These are phyloP conservation scores for Cornus controversa DNA, from an alignment of 148 eudicot species.

Conservation along the genomic window DNA sequence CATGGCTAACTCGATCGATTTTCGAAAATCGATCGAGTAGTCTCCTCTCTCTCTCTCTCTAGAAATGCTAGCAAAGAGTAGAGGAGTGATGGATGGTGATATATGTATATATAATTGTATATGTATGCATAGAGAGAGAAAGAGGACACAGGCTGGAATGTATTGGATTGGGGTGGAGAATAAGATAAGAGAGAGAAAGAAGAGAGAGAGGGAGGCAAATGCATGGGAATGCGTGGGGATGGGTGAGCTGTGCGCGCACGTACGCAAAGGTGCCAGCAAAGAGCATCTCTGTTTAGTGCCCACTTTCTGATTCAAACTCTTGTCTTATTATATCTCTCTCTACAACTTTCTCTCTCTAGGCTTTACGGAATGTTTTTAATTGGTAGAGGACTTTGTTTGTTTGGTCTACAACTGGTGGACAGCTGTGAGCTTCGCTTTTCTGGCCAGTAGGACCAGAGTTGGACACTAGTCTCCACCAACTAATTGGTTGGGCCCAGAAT, in stretches of 20 bases:
- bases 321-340: not conserved
- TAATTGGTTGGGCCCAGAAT: not conserved
- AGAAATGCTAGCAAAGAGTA: not conserved
- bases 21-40: too few relatives aligned
- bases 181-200: not conserved
- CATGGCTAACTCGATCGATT: too few relatives aligned
- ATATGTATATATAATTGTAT: not conserved
- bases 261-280: constrained; percentile 30
- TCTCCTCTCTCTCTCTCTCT: not conserved
- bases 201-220: not conserved
- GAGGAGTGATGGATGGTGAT: not conserved
- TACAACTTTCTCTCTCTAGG: constrained; percentile 10
- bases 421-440: not conserved
- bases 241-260: constrained; percentile 39
- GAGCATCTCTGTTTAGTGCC: constrained; percentile 6
- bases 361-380: not conserved
- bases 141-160: not conserved
- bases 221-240: constrained; percentile 27
- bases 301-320: not conserved
- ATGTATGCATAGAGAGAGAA: not conserved
- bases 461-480: not conserved
- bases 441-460: constrained; percentile 6
- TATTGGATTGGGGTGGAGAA: not conserved
- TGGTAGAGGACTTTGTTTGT: not conserved
- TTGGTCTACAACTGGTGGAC: constrained; percentile 6